Base-by-base conservation (phyloP, 306 rosid species). In the Vigna angularis region DNA sequence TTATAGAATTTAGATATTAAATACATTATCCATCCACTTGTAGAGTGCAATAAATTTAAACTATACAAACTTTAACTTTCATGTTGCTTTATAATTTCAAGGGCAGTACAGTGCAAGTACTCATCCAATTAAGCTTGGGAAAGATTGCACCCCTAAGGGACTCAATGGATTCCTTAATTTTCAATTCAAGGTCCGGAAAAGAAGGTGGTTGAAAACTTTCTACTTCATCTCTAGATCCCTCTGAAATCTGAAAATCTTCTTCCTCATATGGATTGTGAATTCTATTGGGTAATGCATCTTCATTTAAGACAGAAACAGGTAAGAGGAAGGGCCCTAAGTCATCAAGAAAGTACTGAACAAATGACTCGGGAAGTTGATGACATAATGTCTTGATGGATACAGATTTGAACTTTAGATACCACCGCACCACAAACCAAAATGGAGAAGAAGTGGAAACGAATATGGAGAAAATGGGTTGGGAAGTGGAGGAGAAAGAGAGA, bases 231-330 rank as follows among this genome's bases (percentile, higher is more conserved):
- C 17, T 87, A 17, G 89, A 89, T 32, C 83, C 98, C 81, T 94
- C 90, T 34, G 85, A 74, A 42, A 90, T 76, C 73, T 85, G 90
- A 86, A 82, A 91, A 74, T 94, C 97, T 38, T 83, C 88, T 81
- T 90, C 89, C 53, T 90, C 97, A 7, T 73, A 49, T 5, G 87
- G 89, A 82, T 90, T 88, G 36, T 83, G 86, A 78, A 90, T 66
- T 76, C 97, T 83, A 17, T 94, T 94, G 4, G 98, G 96, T 8
- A 91, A 83, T 28, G 94, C 94, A 81, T 90, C 98, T 48, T 91
- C 91, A n/a, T 90, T 88, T 7, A 85, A 79, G 79, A 94, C 79
- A 20, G 96, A 91, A 62, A 68, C 66, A 24, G 98, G 97, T 14
- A 94, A 82, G 42, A 90, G 63, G 76, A 91, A 91, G 40, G 93